A percentile compares a stretch with the other conserved stretches of the same genome.
Evolutionary conservation across 129 eudicot species (phyloP).

Genomic region (Erigeron canadensis): DNA sequence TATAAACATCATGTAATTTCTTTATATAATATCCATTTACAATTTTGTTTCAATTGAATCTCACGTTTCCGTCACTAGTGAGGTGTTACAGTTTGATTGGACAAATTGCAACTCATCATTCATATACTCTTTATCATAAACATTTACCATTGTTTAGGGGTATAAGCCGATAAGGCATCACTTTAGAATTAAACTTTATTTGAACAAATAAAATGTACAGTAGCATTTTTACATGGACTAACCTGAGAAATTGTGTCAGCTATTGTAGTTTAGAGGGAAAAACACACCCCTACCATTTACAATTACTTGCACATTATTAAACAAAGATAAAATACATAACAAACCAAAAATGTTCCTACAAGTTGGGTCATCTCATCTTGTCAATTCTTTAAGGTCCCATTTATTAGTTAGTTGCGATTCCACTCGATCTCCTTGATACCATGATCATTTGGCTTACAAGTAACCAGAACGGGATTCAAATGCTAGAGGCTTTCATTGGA

Average conservation of each 20-base stretch:
- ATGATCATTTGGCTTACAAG: background rate
- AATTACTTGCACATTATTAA: constrained; percentile 8
- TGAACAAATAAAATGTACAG: background rate
- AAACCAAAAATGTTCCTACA: constrained; percentile 23
- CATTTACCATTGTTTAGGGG: too few relatives aligned
- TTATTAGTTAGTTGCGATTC: background rate
- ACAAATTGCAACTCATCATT: too few relatives aligned
- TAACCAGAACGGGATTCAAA: constrained; percentile 8
- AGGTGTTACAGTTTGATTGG: too few relatives aligned
- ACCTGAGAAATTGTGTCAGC: background rate
- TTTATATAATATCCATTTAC: too few relatives aligned
- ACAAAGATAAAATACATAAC: constrained; percentile 6
- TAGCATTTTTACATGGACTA: background rate
- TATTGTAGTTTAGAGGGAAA: background rate
- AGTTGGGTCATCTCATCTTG: constrained; percentile 18
- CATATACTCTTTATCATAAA: too few relatives aligned
- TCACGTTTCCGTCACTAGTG: too few relatives aligned
- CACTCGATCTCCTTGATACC: constrained; percentile 6
- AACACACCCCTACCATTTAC: constrained; percentile 19
- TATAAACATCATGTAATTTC: too few relatives aligned
- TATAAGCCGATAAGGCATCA: too few relatives aligned
- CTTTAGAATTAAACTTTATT: background rate
- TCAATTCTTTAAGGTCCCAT: constrained; percentile 17
- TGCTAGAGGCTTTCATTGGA: background rate
- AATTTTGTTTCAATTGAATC: too few relatives aligned